Evolutionary conservation across 2,329 filamentous ascomycete species (phyloP).

Genomic region (Blumeria hordei): DNA sequence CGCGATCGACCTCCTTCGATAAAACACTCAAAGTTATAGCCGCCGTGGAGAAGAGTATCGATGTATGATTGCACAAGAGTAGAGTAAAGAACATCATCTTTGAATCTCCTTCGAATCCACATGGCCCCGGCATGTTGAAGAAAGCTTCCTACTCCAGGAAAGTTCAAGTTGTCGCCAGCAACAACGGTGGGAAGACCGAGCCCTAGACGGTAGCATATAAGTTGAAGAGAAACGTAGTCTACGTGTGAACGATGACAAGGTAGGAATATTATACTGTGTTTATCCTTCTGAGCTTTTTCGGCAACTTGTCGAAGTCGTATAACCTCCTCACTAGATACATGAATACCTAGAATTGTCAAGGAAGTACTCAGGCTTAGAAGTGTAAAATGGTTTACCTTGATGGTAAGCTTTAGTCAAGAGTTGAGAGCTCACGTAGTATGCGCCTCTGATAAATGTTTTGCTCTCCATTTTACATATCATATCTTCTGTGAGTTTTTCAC

Average conservation of each 20-base stretch:
- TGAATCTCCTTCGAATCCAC: constrained; percentile 86
- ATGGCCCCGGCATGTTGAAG: constrained; percentile 87
- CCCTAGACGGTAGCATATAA: constrained; percentile 87
- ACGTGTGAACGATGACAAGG: constrained; percentile 89
- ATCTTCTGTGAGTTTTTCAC: constrained; percentile 65
- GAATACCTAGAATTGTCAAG: constrained; percentile 31
- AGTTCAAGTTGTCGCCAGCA: constrained; percentile 87
- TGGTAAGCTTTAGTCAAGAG: constrained; percentile 82
- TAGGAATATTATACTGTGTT: constrained; percentile 87
- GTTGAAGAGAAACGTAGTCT: constrained; percentile 82
- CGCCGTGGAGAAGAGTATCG: constrained; percentile 70
- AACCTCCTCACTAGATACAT: constrained; percentile 88
- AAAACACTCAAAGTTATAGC: constrained; percentile 92
- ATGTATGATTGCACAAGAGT: constrained; percentile 93
- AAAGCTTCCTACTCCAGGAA: constrained; percentile 72
- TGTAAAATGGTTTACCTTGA: constrained; percentile 31
- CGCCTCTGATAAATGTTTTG: constrained; percentile 71
- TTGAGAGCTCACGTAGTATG: constrained; percentile 76
- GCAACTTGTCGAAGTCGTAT: constrained; percentile 61
- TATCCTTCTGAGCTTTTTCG: constrained; percentile 57
- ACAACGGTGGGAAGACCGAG: constrained; percentile 78
- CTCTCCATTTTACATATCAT: constrained; percentile 99
- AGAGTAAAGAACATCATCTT: constrained; percentile 70
- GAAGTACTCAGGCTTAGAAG: not conserved
- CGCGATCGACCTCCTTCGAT: constrained; percentile 85